Conservation (phyloP, 1,139 yeast genomes). For the Hansenula sp. region DNA sequence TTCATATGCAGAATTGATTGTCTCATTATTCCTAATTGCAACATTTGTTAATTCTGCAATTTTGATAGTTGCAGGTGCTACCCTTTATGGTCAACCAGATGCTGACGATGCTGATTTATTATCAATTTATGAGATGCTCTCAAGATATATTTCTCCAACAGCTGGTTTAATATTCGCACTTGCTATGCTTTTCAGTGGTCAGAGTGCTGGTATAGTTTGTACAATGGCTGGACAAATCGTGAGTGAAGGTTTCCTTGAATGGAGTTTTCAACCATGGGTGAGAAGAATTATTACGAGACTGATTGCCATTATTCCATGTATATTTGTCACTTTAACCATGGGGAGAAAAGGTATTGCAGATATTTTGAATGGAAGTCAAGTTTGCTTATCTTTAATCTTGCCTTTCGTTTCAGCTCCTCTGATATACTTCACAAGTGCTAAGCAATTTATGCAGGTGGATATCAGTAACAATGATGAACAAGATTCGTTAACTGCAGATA, state of each 20-base stretch:
- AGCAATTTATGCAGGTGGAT: constrained; percentile 69
- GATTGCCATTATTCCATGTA: constrained; percentile 85
- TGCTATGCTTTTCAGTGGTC: constrained; percentile 92
- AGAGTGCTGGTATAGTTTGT: constrained; percentile 97
- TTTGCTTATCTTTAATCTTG: constrained; percentile 72
- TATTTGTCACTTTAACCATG: constrained; percentile 66
- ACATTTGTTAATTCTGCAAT: constrained; percentile 83
- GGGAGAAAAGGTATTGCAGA: constrained; percentile 85
- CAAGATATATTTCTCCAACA: constrained; percentile 72
- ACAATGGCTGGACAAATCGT: constrained; percentile 97
- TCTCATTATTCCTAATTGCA: constrained; percentile 75
- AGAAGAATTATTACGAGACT: constrained; percentile 80
- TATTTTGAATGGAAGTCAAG: constrained; percentile 83
- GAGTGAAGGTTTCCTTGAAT: constrained; percentile 84
- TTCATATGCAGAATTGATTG: constrained; percentile 70
- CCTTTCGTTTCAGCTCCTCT: constrained; percentile 92
- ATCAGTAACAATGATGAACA: constrained; percentile 26
- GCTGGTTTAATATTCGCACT: constrained; percentile 92
- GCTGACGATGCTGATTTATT: constrained; percentile 85
- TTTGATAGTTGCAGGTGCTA: constrained; percentile 80
- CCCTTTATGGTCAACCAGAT: constrained; percentile 61
- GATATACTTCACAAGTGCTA: constrained; percentile 75
- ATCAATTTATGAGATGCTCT: constrained; percentile 74
- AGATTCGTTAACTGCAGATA: not conserved
- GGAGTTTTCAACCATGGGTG: constrained; percentile 84